Percentiles rank a stretch among this genome's conserved stretches.
Evolutionary conservation across 169 alveolate species (phyloP).

Genomic region (Eimeria necatrix): DNA sequence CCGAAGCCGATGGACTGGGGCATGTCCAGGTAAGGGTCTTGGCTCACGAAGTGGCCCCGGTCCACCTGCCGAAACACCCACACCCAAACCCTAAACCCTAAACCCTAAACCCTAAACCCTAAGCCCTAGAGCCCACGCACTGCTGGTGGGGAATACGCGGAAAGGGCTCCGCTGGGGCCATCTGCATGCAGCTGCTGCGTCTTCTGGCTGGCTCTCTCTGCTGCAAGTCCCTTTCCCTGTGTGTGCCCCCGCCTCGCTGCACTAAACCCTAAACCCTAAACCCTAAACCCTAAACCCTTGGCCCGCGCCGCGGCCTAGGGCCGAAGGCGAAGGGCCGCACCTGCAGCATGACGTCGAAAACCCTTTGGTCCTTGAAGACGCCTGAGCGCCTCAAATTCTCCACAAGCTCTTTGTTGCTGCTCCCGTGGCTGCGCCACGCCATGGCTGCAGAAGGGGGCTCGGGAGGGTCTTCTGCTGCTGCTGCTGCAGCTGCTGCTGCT

Average conservation of each 20-base stretch:
- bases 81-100: no score
- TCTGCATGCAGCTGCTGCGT: no score
- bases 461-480: no score
- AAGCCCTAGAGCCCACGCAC: no score
- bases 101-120: no score
- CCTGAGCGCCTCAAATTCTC: neutral
- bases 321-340: neutral
- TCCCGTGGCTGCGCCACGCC: constrained; percentile 12
- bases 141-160: no score
- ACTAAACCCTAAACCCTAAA: neutral
- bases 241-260: neutral
- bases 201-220: no score
- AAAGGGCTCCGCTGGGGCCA: no score
- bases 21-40: constrained; percentile 67
- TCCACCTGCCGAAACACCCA: constrained; percentile 66
- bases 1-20: constrained; percentile 80
- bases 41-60: constrained; percentile 50
- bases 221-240: neutral
- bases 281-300: neutral
- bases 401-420: neutral
- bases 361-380: constrained; percentile 13
- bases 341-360: constrained; percentile 6
- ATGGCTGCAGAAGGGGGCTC: no score
- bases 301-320: neutral
- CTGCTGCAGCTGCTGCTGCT: no score